These are phyloP conservation scores for Lentinula boryana DNA, from an alignment of 768 basidiomycete species.

Conservation along the genomic window DNA sequence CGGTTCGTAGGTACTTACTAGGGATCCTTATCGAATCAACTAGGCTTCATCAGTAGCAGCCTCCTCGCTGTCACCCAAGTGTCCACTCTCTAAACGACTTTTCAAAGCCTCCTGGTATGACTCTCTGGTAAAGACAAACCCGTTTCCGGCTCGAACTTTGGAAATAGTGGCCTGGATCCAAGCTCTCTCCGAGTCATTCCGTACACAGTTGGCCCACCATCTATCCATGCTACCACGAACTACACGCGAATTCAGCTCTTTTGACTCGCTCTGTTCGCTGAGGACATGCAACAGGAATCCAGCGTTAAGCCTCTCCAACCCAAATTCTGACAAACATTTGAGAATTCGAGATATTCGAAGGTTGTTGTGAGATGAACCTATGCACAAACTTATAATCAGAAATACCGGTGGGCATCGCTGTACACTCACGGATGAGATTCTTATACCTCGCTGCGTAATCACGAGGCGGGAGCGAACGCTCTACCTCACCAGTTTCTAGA, in stretches of 20 bases:
- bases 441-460: slow-evolving; percentile 50
- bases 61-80: slow-evolving; percentile 15
- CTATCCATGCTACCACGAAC: slow-evolving; percentile 63
- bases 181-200: slow-evolving; percentile 51
- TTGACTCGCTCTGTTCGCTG: slow-evolving; percentile 58
- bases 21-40: not conserved
- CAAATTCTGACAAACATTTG: slow-evolving; percentile 69
- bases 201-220: slow-evolving; percentile 75
- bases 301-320: slow-evolving; percentile 55
- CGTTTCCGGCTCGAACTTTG: slow-evolving; percentile 39
- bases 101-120: slow-evolving; percentile 47
- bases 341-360: slow-evolving; percentile 73
- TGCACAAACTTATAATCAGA: not conserved
- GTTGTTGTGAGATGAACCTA: slow-evolving; percentile 70
- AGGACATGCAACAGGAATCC: slow-evolving; percentile 68
- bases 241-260: slow-evolving; percentile 40
- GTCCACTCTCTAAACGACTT: slow-evolving; percentile 31
- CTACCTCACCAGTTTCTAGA: slow-evolving; percentile 51
- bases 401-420: not conserved
- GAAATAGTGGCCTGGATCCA: slow-evolving; percentile 47
- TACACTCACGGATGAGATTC: slow-evolving; percentile 60
- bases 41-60: slow-evolving; percentile 7
- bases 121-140: slow-evolving; percentile 48
- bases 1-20: not conserved
- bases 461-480: slow-evolving; percentile 40